A percentile compares a stretch with the other conserved stretches of the same genome.
Evolutionary conservation across 805 yeast genomes (phyloP).

Genomic region (Candida vaughaniae): DNA sequence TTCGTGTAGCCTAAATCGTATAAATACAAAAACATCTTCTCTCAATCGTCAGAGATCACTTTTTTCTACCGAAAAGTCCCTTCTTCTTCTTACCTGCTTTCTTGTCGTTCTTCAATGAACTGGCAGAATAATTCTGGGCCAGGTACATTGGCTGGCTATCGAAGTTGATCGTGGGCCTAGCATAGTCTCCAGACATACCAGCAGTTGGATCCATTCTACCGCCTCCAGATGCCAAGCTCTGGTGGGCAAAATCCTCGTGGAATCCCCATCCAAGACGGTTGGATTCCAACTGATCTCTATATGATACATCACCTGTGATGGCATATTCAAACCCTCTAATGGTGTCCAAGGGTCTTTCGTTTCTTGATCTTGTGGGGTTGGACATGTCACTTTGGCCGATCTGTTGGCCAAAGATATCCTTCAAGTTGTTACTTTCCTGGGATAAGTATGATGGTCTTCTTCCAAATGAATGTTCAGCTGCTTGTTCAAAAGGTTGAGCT

Average conservation of each 20-base stretch:
- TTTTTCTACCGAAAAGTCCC: constrained; percentile 75
- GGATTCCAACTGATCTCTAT: constrained; percentile 80
- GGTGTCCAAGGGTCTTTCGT: constrained; percentile 96
- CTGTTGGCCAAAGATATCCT: constrained; percentile 84
- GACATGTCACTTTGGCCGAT: constrained; percentile 81
- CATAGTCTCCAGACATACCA: constrained; percentile 22
- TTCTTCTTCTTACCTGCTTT: constrained; percentile 52
- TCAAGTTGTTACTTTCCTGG: constrained; percentile 54
- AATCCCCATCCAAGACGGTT: constrained; percentile 81
- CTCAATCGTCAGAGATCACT: too few species aligned
- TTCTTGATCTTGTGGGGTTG: constrained; percentile 89
- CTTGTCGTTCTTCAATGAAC: constrained; percentile 35
- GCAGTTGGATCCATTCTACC: constrained; percentile 16
- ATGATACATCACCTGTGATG: constrained; percentile 81
- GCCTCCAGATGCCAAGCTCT: constrained; percentile 24
- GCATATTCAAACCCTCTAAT: constrained; percentile 92
- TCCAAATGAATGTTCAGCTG: constrained; percentile 30
- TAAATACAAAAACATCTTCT: too few species aligned
- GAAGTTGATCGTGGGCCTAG: constrained; percentile 41
- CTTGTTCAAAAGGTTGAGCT: constrained; percentile 88
- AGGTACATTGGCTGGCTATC: constrained; percentile 46
- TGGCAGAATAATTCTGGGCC: constrained; percentile 61
- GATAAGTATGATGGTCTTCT: constrained; percentile 43
- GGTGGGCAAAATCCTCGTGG: constrained; percentile 72
- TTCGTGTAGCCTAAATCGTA: too few species aligned